Conservation (phyloP, 2,329 filamentous ascomycete genomes). For the Sarocladium oryzae region DNA sequence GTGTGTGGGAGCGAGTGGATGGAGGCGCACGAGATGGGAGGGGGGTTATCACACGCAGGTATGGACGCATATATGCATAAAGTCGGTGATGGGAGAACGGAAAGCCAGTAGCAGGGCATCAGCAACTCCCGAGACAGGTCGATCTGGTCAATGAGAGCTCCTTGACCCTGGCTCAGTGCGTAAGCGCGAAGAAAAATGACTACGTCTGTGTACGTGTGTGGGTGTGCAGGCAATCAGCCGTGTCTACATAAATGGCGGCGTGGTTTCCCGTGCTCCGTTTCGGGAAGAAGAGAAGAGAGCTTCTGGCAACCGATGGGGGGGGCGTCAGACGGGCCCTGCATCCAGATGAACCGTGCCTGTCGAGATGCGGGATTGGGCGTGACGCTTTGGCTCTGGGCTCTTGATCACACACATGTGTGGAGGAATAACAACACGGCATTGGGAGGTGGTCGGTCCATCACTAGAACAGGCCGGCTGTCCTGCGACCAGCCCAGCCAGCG, state of each 20-base stretch:
- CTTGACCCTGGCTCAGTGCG: not conserved
- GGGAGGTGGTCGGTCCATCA: too few relatives aligned
- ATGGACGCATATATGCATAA: slow-evolving; percentile 1
- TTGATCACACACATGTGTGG: not conserved
- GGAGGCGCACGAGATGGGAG: too few relatives aligned
- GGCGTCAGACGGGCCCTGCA: not conserved
- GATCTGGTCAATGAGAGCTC: not conserved
- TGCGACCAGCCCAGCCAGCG: not conserved
- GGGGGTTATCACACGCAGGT: not conserved
- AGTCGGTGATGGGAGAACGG: not conserved
- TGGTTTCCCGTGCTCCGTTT: not conserved
- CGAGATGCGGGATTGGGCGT: not conserved
- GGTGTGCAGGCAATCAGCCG: not conserved
- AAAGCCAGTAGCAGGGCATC: not conserved
- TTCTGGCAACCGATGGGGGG: not conserved
- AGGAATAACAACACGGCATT: too few relatives aligned
- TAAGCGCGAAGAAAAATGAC: not conserved
- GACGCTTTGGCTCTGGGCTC: not conserved
- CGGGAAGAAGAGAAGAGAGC: not conserved
- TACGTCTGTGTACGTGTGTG: not conserved
- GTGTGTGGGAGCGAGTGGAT: not conserved
- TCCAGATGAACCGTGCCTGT: not conserved
- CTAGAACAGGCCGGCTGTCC: not conserved
- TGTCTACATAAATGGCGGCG: not conserved
- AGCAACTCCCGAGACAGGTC: not conserved